Evolutionary conservation across 2,329 filamentous ascomycete genomes (phyloP).

Genomic region (Calonectria hawksworthii): DNA sequence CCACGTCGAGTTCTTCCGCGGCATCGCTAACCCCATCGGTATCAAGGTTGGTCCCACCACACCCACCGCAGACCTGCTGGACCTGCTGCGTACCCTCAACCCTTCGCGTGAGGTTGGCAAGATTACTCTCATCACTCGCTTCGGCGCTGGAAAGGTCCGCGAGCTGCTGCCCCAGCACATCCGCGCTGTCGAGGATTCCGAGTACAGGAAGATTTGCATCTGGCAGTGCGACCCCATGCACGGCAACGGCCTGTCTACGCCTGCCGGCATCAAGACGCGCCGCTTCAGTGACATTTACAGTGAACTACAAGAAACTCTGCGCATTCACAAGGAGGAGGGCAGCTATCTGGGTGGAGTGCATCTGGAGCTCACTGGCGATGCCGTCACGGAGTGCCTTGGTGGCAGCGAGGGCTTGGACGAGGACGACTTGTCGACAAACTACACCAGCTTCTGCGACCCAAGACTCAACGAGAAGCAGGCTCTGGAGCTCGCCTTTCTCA

Average conservation of each 20-base stretch:
- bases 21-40: conserved; percentile 94
- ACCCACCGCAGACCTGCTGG: conserved; percentile 79
- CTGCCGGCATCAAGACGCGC: conserved; percentile 88
- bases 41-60: conserved; percentile 96
- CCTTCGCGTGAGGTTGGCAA: conserved; percentile 87
- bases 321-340: conserved; percentile 85
- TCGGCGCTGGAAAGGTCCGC: conserved; percentile 84
- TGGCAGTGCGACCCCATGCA: conserved; percentile 99
- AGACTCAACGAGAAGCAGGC: conserved; percentile 98
- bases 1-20: conserved; percentile 97
- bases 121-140: conserved; percentile 95
- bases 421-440: conserved; percentile 89
- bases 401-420: conserved; percentile 90
- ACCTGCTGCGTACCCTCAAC: conserved; percentile 88
- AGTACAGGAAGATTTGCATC: conserved; percentile 77
- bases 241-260: conserved; percentile 80
- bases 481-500: conserved; percentile 91
- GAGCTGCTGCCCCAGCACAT: conserved; percentile 87
- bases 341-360: conserved; percentile 95
- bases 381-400: conserved; percentile 95
- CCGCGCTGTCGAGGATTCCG: conserved; percentile 85
- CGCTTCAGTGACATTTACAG: conserved; percentile 91
- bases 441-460: conserved; percentile 97
- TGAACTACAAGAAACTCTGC: conserved; percentile 86
- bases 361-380: conserved; percentile 94